Evolutionary conservation across 768 basidiomycete genomes (phyloP), one percentile per base, ranked within the genome.

Genomic region (Hydnomerulius pinastri): DNA sequence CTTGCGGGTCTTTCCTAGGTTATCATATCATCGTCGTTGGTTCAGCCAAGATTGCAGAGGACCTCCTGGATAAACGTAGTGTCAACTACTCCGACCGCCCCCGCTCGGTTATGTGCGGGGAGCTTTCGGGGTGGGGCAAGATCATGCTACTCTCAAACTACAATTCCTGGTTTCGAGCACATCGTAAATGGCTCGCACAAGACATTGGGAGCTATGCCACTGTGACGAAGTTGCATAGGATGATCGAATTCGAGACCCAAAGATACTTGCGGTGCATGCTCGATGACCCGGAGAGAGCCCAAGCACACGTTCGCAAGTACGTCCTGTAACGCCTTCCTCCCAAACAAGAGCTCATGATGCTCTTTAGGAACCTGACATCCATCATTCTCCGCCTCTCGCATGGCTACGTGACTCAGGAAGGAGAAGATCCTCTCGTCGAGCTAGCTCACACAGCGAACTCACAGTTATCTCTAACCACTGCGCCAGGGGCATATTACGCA

Each of bases 51-150:
- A 71, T 70, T 4, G 69, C 73, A 7, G 56, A 61, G 15, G 78
- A 80, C 17, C 64, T 80, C 4, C 68, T 81, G 4, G 77, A 80
- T 53, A 79, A 72, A 48, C 70, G 75, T 25, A 65, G 74, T 20
- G 51, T 55, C 27, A 74, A 71, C 12, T 81, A 76, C 52, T 74
- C 77, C 7, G 61, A 62, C 23, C 59, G 57, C 10, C 61, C 59
- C 24, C 54, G 43, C 18, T 61, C 59, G 1, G 38, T 58, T 4
- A 61, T 61, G 59, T 20, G 40, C 21, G 60, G 59, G 0, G 59
- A 62, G 36, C 51, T 62, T 5, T 53, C 59, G 1, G 60, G 59
- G 4, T 60, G 60, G 58, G 56, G 48, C 13, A 60, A 61, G 15
- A 51, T 52, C 2, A 55, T 62, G 59, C 20, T 61, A 2, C 49